Evolutionary conservation across 2,329 filamentous ascomycete species (phyloP).

Genomic region (Pseudogymnoascus sp.): DNA sequence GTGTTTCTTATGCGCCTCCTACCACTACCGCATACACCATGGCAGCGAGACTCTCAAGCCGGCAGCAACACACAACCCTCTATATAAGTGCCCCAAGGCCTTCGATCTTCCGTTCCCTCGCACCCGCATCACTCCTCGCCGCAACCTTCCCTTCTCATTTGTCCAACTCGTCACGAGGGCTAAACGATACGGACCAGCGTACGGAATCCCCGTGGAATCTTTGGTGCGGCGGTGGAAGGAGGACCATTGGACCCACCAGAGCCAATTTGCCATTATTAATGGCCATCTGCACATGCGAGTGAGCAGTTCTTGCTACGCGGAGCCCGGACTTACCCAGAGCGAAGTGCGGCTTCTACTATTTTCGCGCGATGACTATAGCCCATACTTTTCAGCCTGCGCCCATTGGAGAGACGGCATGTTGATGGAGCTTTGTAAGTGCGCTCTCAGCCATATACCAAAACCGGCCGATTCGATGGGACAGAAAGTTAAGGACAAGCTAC

Average conservation of each 20-base stretch:
- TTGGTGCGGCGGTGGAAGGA: slow-evolving; percentile 45
- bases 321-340: slow-evolving; percentile 42
- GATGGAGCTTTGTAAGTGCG: slow-evolving; percentile 55
- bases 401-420: slow-evolving; percentile 57
- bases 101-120: slow-evolving; percentile 38
- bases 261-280: slow-evolving; percentile 46
- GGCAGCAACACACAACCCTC: slow-evolving; percentile 45
- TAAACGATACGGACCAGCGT: slow-evolving; percentile 37
- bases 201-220: slow-evolving; percentile 41
- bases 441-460: slow-evolving; percentile 48
- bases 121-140: slow-evolving; percentile 45
- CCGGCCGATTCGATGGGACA: slow-evolving; percentile 36
- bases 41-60: slow-evolving; percentile 48
- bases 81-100: slow-evolving; percentile 49
- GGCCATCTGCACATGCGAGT: slow-evolving; percentile 52
- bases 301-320: slow-evolving; percentile 45
- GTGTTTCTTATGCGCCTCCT: slow-evolving; percentile 50
- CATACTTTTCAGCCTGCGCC: slow-evolving; percentile 55
- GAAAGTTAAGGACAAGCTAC: slow-evolving; percentile 30
- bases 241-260: slow-evolving; percentile 48
- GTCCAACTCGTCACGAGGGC: slow-evolving; percentile 49
- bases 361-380: slow-evolving; percentile 52
- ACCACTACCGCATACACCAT: slow-evolving; percentile 45
- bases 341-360: slow-evolving; percentile 50
- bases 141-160: slow-evolving; percentile 50